phyloP scores from a whole-genome alignment of 2,329 filamentous ascomycete genomes.

The Penicillium sp. region DNA sequence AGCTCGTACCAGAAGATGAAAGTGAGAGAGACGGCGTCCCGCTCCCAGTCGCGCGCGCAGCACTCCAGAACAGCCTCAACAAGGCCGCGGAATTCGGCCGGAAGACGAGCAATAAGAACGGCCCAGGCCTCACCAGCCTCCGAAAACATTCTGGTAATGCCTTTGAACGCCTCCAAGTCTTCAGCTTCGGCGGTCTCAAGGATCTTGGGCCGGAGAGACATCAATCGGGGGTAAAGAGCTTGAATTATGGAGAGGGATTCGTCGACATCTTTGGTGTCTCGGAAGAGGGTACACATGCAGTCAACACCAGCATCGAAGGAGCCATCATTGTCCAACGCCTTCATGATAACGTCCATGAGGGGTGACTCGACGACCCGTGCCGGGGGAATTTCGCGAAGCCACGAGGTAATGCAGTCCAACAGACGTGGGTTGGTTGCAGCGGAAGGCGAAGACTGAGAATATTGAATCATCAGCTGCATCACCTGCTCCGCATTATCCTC shows the following conservation, averaged over 20 bases:
- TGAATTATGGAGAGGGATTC: slow-evolving; percentile 82
- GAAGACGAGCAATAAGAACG: slow-evolving; percentile 82
- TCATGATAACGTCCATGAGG: slow-evolving; percentile 77
- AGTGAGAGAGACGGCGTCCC: slow-evolving; percentile 88
- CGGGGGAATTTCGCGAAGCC: slow-evolving; percentile 90
- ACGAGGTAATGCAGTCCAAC: slow-evolving; percentile 93
- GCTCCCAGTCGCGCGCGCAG: slow-evolving; percentile 80
- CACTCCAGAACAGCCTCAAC: slow-evolving; percentile 94
- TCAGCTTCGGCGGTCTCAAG: slow-evolving; percentile 73
- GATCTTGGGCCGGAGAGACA: slow-evolving; percentile 76
- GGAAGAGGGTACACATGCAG: slow-evolving; percentile 87
- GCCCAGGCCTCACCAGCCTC: slow-evolving; percentile 96
- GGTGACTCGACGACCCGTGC: slow-evolving; percentile 81
- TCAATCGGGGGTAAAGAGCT: slow-evolving; percentile 75
- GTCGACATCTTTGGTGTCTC: slow-evolving; percentile 90
- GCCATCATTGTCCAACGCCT: slow-evolving; percentile 70
- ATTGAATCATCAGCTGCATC: slow-evolving; percentile 81
- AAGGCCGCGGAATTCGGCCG: slow-evolving; percentile 75
- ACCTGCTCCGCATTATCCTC: slow-evolving; percentile 89
- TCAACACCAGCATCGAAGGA: slow-evolving; percentile 89
- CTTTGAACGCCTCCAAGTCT: slow-evolving; percentile 82
- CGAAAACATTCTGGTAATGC: slow-evolving; percentile 84
- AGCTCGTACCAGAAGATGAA: slow-evolving; percentile 99
- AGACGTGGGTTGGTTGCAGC: slow-evolving; percentile 86
- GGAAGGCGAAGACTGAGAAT: slow-evolving; percentile 79